phyloP scores from a whole-genome alignment of 441 rosid species.

The Rhodomyrtus psidioides region DNA sequence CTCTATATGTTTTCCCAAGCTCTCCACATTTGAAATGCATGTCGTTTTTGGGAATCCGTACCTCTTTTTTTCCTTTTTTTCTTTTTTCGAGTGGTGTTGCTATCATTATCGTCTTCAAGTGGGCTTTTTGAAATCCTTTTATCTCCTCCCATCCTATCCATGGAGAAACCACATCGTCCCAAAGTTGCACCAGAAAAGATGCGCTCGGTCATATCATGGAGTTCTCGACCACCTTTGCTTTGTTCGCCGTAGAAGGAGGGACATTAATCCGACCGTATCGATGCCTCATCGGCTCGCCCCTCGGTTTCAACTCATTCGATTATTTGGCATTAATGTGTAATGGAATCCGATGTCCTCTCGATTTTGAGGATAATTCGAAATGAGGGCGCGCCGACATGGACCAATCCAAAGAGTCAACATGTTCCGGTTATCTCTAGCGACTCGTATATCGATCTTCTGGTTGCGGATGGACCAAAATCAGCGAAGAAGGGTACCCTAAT shows the following conservation, averaged over 20 bases:
- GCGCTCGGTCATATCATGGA: not conserved
- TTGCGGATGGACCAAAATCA: not conserved
- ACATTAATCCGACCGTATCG: not conserved
- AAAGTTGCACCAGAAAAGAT: not conserved
- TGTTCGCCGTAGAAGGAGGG: not conserved
- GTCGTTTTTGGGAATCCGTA: not conserved
- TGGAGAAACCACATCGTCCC: not conserved
- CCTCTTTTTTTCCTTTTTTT: too few species aligned
- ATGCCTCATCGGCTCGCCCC: not conserved
- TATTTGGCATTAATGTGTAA: not conserved
- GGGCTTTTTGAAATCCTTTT: not conserved
- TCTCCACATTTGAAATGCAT: not conserved
- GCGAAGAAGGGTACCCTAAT: not conserved
- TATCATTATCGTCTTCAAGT: not conserved
- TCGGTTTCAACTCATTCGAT: not conserved
- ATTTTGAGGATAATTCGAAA: not conserved
- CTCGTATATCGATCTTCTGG: not conserved
- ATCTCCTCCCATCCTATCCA: not conserved
- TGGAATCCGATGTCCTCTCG: not conserved
- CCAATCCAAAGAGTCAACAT: not conserved
- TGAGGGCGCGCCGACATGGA: not conserved
- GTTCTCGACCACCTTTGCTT: not conserved
- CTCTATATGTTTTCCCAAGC: not conserved
- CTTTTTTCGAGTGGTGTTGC: not conserved
- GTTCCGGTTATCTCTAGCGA: not conserved